Evolutionary conservation across 2,329 filamentous ascomycete genomes (phyloP), one percentile per base, ranked within the genome.

Genomic region (Penicillium crustosum): DNA sequence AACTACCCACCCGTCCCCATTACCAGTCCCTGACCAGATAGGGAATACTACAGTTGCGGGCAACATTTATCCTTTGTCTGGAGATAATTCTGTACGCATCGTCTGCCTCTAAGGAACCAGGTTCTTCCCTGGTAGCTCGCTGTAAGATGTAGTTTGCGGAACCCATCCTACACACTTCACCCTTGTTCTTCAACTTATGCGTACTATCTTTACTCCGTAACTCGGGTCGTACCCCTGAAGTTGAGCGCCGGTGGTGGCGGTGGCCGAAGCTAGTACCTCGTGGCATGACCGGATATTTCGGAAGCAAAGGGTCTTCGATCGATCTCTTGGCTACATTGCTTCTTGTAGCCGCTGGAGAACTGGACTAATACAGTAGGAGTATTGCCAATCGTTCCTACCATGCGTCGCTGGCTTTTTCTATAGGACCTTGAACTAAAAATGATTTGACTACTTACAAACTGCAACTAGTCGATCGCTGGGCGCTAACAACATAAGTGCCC

Each of bases 221-320:
- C 9, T 23, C 15, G 3, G 25, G 12, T 23, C 6, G 9, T 44
- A 31, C 48, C 50, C 31, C 43, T 61, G 53, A 21, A 29, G 19
- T 25, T 33, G 21, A 33, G 31, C 35, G 41, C 36, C 10, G 44
- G 42, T 54, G 49, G 55, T 54, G 49, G 55, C 10, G 48, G 38
- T 54, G 49, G 55, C 53, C 45, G 55, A 50, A 44, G 43, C 43
- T 44, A 49, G 44, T 4, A 39, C 44, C 59, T 59, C 59, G 56
- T 59, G 55, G 61, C 35, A 38, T 43, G 15, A 19, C 27, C 27
- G 47, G 52, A 19, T 59, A 48, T 12, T 25, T 59, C 33, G 52
- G 49, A 31, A 48, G 33, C 5, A 23, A 33, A 23, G 2, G 19
- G 36, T 35, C 42, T 41, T 49, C 25, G 45, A 58, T 61, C 42